Base-by-base conservation (phyloP, 2,329 filamentous ascomycete genomes). In the Eutypa lata region DNA sequence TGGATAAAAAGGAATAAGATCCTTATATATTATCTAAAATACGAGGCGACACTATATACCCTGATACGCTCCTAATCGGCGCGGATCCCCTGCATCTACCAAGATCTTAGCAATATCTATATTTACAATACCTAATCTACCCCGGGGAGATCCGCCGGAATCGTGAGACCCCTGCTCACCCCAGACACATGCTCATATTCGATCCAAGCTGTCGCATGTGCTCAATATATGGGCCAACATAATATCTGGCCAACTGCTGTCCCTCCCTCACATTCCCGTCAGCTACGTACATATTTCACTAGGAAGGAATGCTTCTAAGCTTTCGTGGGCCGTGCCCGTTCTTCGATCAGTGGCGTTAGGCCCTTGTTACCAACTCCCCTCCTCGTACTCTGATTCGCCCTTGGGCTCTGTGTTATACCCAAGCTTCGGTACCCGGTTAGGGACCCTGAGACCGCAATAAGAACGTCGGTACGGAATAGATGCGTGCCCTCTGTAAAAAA, bases 381-480 rank as follows among this genome's bases (percentile, higher is more conserved):
- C n/a, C 13, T 16, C 52, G 26, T 45, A 53, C 49, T 55, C 54
- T 51, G 47, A 53, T 51, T 49, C 47, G 51, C 42, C 53, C 49
- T 50, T 51, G 45, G 37, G 40, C 51, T 53, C 52, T 42, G 24
- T 48, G 7, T 28, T 33, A 33, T 48, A 44, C 28, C 44, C 44
- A 35, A 50, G 21, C 43, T 47, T 57, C 53, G 50, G 35, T 43
- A 53, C 46, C 45, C 24, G 31, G 51, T 38, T 44, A 51, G 31
- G 40, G 40, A 49, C 47, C 50, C 38, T 48, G 46, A 52, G 38
- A n/a, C 49, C 43, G 47, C 22, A 49, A 50, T 48, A 22, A 35
- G 46, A 46, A 35, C 44, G 18, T 53, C 19, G 52, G 53, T 52
- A 52, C 37, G 55, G 43, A 8, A 54, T 31, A 19, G 21, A 42